A percentile compares a stretch with the other conserved stretches of the same genome.
These are phyloP conservation scores for Termitomyces sp. DNA, from an alignment of 768 basidiomycete genomes.

Conservation along the genomic window DNA sequence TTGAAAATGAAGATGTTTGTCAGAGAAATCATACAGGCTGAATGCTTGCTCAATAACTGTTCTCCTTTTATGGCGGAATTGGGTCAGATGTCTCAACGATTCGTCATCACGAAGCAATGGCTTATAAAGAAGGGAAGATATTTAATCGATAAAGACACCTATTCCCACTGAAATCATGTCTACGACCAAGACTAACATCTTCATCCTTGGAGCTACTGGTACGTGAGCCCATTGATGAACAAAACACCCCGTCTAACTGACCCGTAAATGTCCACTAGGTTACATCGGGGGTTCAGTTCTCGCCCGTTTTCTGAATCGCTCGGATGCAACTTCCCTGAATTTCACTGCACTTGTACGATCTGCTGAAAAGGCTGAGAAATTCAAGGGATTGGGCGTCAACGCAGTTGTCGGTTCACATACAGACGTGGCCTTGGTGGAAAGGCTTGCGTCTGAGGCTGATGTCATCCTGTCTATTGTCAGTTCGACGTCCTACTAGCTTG, in stretches of 20 bases:
- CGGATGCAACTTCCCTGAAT: conserved; percentile 32
- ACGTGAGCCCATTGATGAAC: neutral
- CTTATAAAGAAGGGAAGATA: neutral
- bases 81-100: neutral
- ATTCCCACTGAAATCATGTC: neutral
- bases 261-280: conserved; percentile 25
- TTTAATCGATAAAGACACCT: neutral
- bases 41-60: neutral
- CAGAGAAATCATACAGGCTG: too few relatives aligned
- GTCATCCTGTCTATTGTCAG: conserved; percentile 19
- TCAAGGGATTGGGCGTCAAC: conserved; percentile 36
- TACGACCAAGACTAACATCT: conserved; percentile 11
- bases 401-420: conserved; percentile 44
- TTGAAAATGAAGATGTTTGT: too few relatives aligned
- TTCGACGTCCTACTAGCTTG: neutral
- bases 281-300: conserved; percentile 52
- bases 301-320: conserved; percentile 38
- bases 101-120: neutral
- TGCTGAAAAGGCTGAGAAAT: conserved; percentile 42
- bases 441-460: conserved; percentile 39
- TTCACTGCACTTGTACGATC: conserved; percentile 47
- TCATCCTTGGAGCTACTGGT: conserved; percentile 20
- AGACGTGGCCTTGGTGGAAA: conserved; percentile 41
- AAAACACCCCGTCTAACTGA: neutral
- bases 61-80: neutral